phyloP scores from a whole-genome alignment of 768 basidiomycete species.

The Suillus luteus region DNA sequence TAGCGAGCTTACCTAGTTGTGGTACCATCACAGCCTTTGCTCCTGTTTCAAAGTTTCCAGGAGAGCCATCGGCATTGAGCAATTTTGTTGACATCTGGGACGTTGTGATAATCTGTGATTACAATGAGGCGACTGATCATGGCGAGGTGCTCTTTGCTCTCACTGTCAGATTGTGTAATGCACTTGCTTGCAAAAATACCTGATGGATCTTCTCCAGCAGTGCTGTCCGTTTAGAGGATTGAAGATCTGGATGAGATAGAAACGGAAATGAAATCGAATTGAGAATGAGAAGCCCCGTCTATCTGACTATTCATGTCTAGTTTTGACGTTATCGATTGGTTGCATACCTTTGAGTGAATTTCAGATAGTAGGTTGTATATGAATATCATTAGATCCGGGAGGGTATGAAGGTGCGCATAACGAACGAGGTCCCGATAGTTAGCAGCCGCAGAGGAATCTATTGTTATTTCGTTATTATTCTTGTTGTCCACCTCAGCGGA shows the following conservation, averaged over 20 bases:
- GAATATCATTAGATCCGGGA: conserved; percentile 60
- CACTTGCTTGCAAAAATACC: conserved; percentile 49
- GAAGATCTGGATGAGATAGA: conserved; percentile 47
- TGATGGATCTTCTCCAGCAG: conserved; percentile 57
- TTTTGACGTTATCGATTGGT: conserved; percentile 9
- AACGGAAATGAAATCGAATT: conserved; percentile 71
- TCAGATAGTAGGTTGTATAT: conserved; percentile 53
- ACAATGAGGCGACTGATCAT: conserved; percentile 13
- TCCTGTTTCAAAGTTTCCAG: conserved; percentile 68
- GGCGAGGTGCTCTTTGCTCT: conserved; percentile 15
- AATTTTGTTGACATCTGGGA: conserved; percentile 73
- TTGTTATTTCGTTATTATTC: background rate
- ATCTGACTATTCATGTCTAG: conserved; percentile 3
- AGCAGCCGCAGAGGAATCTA: conserved; percentile 49
- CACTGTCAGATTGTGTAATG: conserved; percentile 53
- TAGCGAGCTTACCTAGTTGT: conserved; percentile 48
- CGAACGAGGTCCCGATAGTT: conserved; percentile 24
- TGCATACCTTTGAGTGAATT: conserved; percentile 50
- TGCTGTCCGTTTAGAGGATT: conserved; percentile 38
- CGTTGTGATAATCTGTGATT: conserved; percentile 52
- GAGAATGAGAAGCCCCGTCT: conserved; percentile 65
- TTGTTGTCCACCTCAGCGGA: background rate
- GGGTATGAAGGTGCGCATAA: conserved; percentile 39
- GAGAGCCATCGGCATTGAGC: conserved; percentile 60
- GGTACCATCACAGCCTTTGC: conserved; percentile 66